Evolutionary conservation across 129 eudicot genomes (phyloP).

Genomic region (Helichrysum umbraculigerum): DNA sequence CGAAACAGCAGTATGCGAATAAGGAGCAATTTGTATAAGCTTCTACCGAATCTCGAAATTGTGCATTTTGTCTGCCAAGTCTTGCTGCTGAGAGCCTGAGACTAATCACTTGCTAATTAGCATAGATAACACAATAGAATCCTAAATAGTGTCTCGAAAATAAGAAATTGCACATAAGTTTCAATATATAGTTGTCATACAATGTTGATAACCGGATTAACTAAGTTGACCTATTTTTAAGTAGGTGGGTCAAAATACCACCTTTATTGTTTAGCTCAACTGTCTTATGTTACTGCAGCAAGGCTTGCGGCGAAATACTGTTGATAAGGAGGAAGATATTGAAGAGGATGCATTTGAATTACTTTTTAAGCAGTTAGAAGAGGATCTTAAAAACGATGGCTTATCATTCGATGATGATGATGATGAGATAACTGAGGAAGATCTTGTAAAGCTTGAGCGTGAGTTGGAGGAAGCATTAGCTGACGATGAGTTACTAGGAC

Average conservation of each 20-base stretch:
- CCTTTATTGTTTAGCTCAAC: neutral
- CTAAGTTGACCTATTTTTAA: neutral
- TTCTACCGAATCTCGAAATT: neutral
- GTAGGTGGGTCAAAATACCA: neutral
- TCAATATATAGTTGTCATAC: neutral
- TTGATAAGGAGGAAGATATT: conserved; percentile 48
- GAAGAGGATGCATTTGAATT: conserved; percentile 96
- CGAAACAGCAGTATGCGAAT: too few relatives aligned
- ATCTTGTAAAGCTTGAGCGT: conserved; percentile 74
- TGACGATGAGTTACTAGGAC: conserved; percentile 58
- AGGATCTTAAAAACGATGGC: conserved; percentile 81
- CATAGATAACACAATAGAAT: too few relatives aligned
- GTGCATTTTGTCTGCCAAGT: neutral
- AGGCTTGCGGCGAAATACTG: conserved; percentile 34
- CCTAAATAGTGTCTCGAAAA: too few relatives aligned
- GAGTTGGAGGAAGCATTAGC: conserved; percentile 81
- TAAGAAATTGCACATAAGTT: neutral
- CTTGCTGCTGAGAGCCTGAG: too few relatives aligned
- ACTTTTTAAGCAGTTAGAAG: conserved; percentile 80
- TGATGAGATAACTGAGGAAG: conserved; percentile 85
- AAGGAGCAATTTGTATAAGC: too few relatives aligned
- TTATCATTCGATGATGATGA: conserved; percentile 54
- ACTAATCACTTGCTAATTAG: too few relatives aligned
- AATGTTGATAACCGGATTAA: neutral
- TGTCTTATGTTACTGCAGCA: conserved; percentile 35